phyloP scores from a whole-genome alignment of 768 basidiomycete species.

The Lactifluus pinguis region DNA sequence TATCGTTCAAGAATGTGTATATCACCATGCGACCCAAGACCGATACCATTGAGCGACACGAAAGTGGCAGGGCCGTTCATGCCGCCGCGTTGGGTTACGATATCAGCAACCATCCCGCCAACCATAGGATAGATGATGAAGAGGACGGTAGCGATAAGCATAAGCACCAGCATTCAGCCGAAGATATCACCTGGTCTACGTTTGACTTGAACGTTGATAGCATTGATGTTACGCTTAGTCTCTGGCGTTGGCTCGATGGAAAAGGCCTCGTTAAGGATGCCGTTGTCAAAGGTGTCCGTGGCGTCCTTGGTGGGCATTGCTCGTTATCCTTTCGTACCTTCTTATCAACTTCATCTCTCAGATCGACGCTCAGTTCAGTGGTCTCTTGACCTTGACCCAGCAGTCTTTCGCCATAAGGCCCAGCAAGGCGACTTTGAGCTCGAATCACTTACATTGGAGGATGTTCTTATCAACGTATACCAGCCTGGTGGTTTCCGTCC shows the following conservation, averaged over 20 bases:
- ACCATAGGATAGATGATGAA: conserved; percentile 59
- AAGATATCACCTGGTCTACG: conserved; percentile 73
- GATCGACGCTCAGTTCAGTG: conserved; percentile 83
- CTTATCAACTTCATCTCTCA: conserved; percentile 25
- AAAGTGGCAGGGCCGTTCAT: conserved; percentile 33
- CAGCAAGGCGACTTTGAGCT: conserved; percentile 86
- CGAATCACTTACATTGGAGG: conserved; percentile 82
- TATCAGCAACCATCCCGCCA: conserved; percentile 65
- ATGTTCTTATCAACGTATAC: conserved; percentile 88
- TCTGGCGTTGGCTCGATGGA: conserved; percentile 90
- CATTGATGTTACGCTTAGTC: conserved; percentile 87
- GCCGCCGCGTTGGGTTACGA: conserved; percentile 61
- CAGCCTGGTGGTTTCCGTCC: conserved; percentile 92
- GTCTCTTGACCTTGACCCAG: conserved; percentile 78
- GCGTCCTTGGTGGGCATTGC: conserved; percentile 62
- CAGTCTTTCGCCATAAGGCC: conserved; percentile 64
- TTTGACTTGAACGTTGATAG: conserved; percentile 93
- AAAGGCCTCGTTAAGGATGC: conserved; percentile 90
- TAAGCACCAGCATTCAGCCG: conserved; percentile 29
- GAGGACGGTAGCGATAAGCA: conserved; percentile 24
- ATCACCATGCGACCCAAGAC: conserved; percentile 65
- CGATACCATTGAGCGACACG: background rate
- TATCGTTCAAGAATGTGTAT: conserved; percentile 96
- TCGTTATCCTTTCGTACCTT: background rate
- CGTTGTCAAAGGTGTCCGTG: conserved; percentile 88